phyloP scores from a whole-genome alignment of 257 asterid genomes.

The Solanum tacnaense region DNA sequence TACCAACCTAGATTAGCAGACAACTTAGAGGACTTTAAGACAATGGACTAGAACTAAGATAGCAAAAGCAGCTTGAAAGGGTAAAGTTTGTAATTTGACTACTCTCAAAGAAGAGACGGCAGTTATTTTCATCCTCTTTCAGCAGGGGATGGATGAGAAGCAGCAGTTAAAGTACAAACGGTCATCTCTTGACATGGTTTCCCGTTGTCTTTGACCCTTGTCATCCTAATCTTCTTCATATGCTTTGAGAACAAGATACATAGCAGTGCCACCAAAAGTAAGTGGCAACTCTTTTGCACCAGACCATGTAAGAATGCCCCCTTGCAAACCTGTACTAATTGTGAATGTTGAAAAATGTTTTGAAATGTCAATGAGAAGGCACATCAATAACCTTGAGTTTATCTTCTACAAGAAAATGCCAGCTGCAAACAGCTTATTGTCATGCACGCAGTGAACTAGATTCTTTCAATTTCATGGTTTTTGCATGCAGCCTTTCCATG shows the following conservation, averaged over 20 bases:
- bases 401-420: background rate
- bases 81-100: background rate
- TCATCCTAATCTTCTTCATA: background rate
- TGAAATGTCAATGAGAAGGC: background rate
- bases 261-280: background rate
- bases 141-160: background rate
- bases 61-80: background rate
- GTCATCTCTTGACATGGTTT: background rate
- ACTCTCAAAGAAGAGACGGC: background rate
- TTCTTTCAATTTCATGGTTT: conserved; percentile 21
- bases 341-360: background rate
- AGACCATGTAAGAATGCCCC: background rate
- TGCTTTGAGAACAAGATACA: background rate
- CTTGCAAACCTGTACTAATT: background rate
- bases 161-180: background rate
- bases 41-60: background rate
- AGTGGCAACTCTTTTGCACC: background rate
- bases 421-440: background rate
- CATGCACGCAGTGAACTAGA: conserved; percentile 14
- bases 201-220: background rate
- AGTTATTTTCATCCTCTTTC: background rate
- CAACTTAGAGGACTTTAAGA: background rate
- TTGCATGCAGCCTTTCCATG: conserved; percentile 67
- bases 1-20: background rate
- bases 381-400: background rate